Conservation (phyloP, 345 rosid species). For the Balakata baccata region DNA sequence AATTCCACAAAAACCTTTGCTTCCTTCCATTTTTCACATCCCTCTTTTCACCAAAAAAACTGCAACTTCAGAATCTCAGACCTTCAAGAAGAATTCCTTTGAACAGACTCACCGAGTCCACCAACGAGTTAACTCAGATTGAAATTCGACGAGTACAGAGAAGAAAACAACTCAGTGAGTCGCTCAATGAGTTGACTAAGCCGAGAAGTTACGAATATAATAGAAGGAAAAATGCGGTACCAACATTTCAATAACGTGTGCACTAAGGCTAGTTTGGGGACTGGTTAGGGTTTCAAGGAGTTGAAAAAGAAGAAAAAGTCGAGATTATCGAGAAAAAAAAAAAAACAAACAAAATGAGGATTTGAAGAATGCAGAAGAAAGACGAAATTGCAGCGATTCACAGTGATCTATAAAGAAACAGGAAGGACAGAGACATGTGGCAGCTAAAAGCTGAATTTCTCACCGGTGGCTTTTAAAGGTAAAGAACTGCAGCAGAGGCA, state of each 20-base stretch:
- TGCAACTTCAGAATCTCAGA: not conserved
- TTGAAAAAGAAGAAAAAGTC: not conserved
- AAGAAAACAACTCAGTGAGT: not conserved
- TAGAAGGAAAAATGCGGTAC: not conserved
- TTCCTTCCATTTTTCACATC: slow-evolving; percentile 57
- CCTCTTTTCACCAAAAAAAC: not conserved
- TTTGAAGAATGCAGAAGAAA: not conserved
- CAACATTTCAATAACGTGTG: not conserved
- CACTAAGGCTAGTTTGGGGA: not conserved
- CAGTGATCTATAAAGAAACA: slow-evolving; percentile 15
- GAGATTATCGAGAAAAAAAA: not conserved
- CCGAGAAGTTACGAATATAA: not conserved
- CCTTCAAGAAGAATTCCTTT: not conserved
- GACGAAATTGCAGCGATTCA: not conserved
- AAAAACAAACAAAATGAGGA: slow-evolving; percentile 3
- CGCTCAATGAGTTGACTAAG: slow-evolving; percentile 13
- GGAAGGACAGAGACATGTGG: slow-evolving; percentile 7
- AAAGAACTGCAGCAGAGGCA: not conserved
- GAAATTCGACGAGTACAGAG: not conserved
- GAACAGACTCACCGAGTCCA: slow-evolving; percentile 3
- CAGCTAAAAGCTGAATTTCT: slow-evolving; percentile 3
- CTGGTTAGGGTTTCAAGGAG: slow-evolving; percentile 5
- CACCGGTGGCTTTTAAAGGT: slow-evolving; percentile 11
- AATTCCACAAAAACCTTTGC: slow-evolving; percentile 34
- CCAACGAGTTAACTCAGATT: slow-evolving; percentile 9